Conservation (phyloP, 2,329 filamentous ascomycete genomes). For the Ophioceras dolichostomum region DNA sequence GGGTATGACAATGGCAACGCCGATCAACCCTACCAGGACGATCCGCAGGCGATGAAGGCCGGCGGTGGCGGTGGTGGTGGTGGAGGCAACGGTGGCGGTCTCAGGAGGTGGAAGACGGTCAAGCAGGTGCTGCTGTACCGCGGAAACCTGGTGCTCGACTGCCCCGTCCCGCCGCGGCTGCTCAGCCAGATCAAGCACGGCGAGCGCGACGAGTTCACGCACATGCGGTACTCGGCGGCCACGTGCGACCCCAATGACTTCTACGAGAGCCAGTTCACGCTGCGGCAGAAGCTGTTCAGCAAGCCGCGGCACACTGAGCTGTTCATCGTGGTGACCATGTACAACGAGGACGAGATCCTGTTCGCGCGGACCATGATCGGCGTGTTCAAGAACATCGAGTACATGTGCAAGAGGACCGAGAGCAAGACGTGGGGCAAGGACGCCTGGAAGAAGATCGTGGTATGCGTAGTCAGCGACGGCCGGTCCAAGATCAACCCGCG, state of each 20-base stretch:
- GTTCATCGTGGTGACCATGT: conserved; percentile 97
- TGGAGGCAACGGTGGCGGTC: conserved; percentile 39
- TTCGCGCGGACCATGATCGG: conserved; percentile 94
- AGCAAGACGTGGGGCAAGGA: conserved; percentile 98
- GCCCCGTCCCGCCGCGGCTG: conserved; percentile 80
- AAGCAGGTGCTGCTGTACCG: conserved; percentile 97
- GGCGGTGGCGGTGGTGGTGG: too few species aligned
- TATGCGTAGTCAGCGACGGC: conserved; percentile 93
- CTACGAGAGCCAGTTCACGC: conserved; percentile 76
- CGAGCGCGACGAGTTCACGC: conserved; percentile 82
- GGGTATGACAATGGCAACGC: conserved; percentile 48
- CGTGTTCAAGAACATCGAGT: conserved; percentile 97
- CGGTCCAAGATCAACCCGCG: conserved; percentile 93
- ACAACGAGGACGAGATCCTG: conserved; percentile 94
- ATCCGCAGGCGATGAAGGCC: conserved; percentile 25
- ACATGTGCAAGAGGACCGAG: conserved; percentile 87
- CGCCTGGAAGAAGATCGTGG: conserved; percentile 99
- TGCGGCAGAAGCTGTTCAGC: conserved; percentile 83
- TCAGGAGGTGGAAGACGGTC: conserved; percentile 94
- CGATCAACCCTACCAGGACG: conserved; percentile 32
- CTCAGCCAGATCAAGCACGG: conserved; percentile 82
- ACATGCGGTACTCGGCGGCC: conserved; percentile 88
- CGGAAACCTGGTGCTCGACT: conserved; percentile 93
- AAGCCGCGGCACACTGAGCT: conserved; percentile 88
- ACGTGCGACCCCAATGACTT: conserved; percentile 90